Evolutionary conservation across 2,329 filamentous ascomycete genomes (phyloP).

Genomic region (Lachnellula suecica): DNA sequence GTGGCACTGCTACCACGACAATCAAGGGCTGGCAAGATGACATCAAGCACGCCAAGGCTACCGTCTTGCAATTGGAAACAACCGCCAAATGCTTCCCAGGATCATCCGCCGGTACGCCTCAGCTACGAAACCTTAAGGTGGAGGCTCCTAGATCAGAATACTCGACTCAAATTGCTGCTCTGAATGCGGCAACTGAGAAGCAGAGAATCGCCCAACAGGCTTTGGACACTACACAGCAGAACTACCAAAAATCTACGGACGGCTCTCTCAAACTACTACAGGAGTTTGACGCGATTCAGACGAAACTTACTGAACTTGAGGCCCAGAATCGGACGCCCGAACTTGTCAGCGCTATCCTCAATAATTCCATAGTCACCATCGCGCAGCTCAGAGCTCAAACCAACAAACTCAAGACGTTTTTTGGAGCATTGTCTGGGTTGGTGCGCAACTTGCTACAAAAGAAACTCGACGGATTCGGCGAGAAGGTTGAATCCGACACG

Average conservation of each 20-base stretch:
- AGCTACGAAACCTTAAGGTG: not conserved
- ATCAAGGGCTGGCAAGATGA: not conserved
- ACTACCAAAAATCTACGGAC: not conserved
- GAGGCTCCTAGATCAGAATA: not conserved
- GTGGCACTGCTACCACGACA: too few relatives aligned
- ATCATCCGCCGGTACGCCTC: not conserved
- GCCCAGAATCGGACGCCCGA: too few relatives aligned
- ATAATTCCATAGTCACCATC: not conserved
- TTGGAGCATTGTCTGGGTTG: not conserved
- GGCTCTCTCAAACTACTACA: not conserved
- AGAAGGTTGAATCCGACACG: too few relatives aligned
- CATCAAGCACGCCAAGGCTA: not conserved
- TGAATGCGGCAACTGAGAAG: not conserved
- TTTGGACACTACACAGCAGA: not conserved
- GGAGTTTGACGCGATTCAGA: not conserved
- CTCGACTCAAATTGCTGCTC: not conserved
- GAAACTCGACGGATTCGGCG: not conserved
- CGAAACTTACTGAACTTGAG: not conserved
- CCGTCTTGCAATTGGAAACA: not conserved
- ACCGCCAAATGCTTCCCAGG: not conserved
- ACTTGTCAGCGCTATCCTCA: not conserved
- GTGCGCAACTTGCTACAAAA: not conserved
- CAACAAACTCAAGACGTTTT: not conserved
- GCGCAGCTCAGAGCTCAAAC: not conserved
- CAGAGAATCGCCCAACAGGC: not conserved